Conservation (phyloP, 2,329 filamentous ascomycete species). For the Neospermospora avenae region DNA sequence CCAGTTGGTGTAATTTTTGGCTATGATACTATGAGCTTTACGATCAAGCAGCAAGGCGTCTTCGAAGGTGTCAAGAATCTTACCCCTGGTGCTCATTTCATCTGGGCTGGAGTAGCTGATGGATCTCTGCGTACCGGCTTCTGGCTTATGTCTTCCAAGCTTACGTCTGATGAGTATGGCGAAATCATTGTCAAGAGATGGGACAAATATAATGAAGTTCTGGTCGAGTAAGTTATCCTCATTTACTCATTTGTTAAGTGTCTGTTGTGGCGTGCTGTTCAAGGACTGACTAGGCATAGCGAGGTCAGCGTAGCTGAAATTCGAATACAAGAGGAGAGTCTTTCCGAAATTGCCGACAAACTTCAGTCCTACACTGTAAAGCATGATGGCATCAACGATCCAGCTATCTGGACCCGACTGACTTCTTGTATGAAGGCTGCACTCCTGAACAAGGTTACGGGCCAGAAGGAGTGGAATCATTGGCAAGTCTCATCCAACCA, state of each 20-base stretch:
- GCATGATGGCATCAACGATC: conserved; percentile 20
- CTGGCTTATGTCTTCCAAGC: conserved; percentile 45
- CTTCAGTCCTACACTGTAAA: conserved; percentile 26
- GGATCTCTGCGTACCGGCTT: conserved; percentile 52
- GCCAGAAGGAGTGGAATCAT: conserved; percentile 37
- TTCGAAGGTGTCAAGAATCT: conserved; percentile 55
- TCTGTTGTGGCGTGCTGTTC: background rate
- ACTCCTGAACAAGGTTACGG: conserved; percentile 48
- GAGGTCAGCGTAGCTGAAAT: conserved; percentile 44
- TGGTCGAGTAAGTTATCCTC: conserved; percentile 39
- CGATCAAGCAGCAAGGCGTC: conserved; percentile 44
- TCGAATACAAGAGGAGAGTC: conserved; percentile 42
- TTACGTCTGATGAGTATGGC: conserved; percentile 28
- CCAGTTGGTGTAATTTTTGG: conserved; percentile 37
- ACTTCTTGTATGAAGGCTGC: conserved; percentile 45
- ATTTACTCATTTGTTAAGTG: background rate
- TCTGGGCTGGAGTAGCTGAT: conserved; percentile 53
- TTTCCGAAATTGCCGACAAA: conserved; percentile 27
- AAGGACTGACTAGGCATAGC: conserved; percentile 10
- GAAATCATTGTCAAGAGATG: conserved; percentile 47
- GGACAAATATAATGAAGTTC: conserved; percentile 53
- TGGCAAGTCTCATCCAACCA: conserved; percentile 56
- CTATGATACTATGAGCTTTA: conserved; percentile 41
- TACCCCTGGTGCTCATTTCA: conserved; percentile 54
- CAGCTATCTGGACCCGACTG: conserved; percentile 49